Conservation (phyloP, 139 green algal genomes). For the Chlorella sp. region DNA sequence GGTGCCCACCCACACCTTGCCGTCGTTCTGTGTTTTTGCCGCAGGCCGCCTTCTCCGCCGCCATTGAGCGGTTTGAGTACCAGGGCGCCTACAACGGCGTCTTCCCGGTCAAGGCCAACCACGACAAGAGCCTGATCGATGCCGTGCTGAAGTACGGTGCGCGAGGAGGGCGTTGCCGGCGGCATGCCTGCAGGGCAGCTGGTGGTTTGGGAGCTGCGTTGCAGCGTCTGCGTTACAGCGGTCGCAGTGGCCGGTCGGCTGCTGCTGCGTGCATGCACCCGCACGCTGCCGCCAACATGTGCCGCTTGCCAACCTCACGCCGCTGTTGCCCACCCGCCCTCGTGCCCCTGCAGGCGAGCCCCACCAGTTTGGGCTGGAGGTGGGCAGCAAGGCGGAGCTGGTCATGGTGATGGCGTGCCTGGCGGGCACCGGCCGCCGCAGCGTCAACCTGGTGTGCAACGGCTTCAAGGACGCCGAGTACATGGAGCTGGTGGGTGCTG, state of each 20-base stretch:
- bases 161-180: background rate
- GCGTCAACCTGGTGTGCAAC: conserved; percentile 69
- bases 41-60: conserved; percentile 42
- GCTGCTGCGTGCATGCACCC: background rate
- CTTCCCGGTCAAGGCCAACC: conserved; percentile 78
- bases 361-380: conserved; percentile 65
- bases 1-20: too few species aligned
- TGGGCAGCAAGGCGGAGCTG: conserved; percentile 73
- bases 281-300: background rate
- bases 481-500: conserved; percentile 60
- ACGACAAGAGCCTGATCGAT: conserved; percentile 58
- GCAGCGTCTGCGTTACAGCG: background rate
- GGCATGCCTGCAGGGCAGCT: background rate
- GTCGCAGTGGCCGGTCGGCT: background rate
- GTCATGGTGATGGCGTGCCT: conserved; percentile 58
- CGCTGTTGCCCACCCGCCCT: too few species aligned
- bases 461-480: conserved; percentile 77
- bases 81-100: conserved; percentile 52
- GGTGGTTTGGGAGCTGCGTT: background rate
- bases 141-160: conserved; percentile 53
- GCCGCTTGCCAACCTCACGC: background rate
- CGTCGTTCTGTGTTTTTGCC: too few species aligned
- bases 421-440: conserved; percentile 22
- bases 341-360: conserved; percentile 14
- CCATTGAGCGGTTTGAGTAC: conserved; percentile 41